Percentiles rank a stretch among this genome's conserved stretches.
Evolutionary conservation across 495 filamentous ascomycete species (phyloP).

Genomic region (Xylaria curta): DNA sequence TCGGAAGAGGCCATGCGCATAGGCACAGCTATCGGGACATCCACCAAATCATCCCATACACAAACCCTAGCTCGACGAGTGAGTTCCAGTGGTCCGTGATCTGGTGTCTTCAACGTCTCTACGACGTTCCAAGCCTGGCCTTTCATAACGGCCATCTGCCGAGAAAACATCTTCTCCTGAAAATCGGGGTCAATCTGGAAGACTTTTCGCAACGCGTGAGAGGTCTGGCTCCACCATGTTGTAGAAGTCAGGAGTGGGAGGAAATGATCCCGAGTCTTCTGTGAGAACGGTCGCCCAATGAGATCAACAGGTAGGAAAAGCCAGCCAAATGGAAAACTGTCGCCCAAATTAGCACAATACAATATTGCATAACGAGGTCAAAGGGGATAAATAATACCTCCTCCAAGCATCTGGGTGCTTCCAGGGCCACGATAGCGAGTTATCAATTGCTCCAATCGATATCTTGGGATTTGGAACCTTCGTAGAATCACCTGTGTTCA

Average conservation of each 20-base stretch:
- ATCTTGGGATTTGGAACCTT: conserved; percentile 64
- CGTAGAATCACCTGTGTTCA: conserved; percentile 72
- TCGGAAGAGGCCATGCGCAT: conserved; percentile 82
- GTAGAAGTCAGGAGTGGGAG: conserved; percentile 91
- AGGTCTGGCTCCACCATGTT: conserved; percentile 95
- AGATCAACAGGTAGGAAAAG: conserved; percentile 95
- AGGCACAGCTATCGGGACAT: conserved; percentile 91
- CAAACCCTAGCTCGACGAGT: conserved; percentile 89
- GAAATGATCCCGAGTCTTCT: conserved; percentile 91
- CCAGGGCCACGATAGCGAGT: conserved; percentile 98
- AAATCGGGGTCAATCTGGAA: conserved; percentile 95
- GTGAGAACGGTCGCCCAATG: conserved; percentile 94
- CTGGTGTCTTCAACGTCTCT: conserved; percentile 88
- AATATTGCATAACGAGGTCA: neutral
- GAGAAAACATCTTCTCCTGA: conserved; percentile 96
- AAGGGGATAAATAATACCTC: conserved; percentile 43
- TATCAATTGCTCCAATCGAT: conserved; percentile 92
- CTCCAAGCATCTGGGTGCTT: conserved; percentile 94
- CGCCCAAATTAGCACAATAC: conserved; percentile 27
- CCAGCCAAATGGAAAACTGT: conserved; percentile 96
- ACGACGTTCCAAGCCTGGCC: conserved; percentile 99
- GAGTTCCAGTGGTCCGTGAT: conserved; percentile 92
- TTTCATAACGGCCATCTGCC: conserved; percentile 98
- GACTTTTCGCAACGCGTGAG: conserved; percentile 78
- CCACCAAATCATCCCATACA: conserved; percentile 97